Base-by-base conservation (phyloP, 805 yeast genomes). In the Ogataea degrootiae region DNA sequence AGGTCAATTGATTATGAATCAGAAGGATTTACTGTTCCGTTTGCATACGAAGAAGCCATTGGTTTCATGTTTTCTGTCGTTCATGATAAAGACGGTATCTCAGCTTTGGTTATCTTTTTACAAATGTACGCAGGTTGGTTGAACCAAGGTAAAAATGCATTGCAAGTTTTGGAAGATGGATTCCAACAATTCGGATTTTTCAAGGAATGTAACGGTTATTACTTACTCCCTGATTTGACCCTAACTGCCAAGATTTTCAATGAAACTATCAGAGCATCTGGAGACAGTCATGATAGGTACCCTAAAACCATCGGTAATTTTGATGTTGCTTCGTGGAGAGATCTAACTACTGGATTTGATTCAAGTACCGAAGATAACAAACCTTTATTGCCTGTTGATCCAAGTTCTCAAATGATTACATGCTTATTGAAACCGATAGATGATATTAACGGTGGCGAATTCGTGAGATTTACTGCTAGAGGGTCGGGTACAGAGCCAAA, bases 401-500 rank as follows among this genome's bases (percentile, higher is more conserved):
- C 83, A 0, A 59, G 71, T 1, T 80, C 96, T 0, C 96, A 94
- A 56, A 94, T 94, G 97, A 82, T 92, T 53, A 90, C 97, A 0
- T 83, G 76, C 1, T 65, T 66, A 22, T 67, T 88, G 21, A 53
- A 51, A 26, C 57, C 63, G 3, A 49, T 53, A 2, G 51, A 48
- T 2, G 41, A 50, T 6, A 34, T 44, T 6, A 64, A 58, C 2
- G 54, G 39, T 1, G 50, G 34, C 11, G 77, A 72, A 38, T 54
- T 53, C 19, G 81, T 88, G 2, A 69, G 96, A 34, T 83, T 91
- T 60, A 91, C 98, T 0, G 82, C 87, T 43, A 75, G 99, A 45
- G 97, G 97, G 0, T 88, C 96, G 3, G 99, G 99, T 11, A 92
- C 99, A 0, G 99, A 92, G 64, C 97, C 97, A 2, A 92, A 92